These are phyloP conservation scores for Elsinoe ampelina DNA, from an alignment of 2,329 filamentous ascomycete species.

Conservation along the genomic window DNA sequence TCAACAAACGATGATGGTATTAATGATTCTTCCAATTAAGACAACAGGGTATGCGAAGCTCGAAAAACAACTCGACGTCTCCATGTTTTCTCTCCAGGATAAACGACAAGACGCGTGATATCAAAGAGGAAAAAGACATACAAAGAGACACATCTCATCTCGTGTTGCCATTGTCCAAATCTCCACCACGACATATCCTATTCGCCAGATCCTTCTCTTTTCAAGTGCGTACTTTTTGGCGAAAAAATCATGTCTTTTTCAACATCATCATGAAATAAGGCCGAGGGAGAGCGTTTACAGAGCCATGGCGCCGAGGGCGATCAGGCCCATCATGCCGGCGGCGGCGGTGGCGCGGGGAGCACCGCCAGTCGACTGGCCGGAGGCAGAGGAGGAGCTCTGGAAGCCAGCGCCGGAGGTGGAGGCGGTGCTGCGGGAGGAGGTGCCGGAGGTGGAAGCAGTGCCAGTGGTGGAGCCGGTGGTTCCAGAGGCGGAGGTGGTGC, in stretches of 20 bases:
- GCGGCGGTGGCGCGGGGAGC: conserved; percentile 16
- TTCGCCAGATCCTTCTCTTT: background rate
- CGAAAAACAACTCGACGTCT: background rate
- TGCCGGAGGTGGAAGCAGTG: conserved; percentile 36
- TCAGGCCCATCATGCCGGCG: conserved; percentile 15
- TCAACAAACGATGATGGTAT: background rate
- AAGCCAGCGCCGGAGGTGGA: conserved; percentile 46
- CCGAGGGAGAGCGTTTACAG: conserved; percentile 9
- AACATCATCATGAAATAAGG: conserved; percentile 1
- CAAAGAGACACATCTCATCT: conserved; percentile 2
- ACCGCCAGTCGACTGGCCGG: conserved; percentile 4
- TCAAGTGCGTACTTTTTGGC: background rate
- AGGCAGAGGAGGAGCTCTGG: background rate
- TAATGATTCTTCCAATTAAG: background rate
- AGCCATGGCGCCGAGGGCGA: conserved; percentile 17
- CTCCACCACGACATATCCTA: background rate
- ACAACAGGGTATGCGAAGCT: background rate
- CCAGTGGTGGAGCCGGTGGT: conserved; percentile 4
- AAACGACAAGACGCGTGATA: background rate
- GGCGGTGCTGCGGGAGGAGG: conserved; percentile 65
- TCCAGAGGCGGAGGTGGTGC: background rate
- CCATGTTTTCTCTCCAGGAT: background rate
- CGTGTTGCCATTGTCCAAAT: background rate
- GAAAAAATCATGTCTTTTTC: background rate
- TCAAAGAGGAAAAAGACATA: background rate